A percentile compares a stretch with the other conserved stretches of the same genome.
phyloP scores from a whole-genome alignment of 768 basidiomycete species.

The Punctularia strigosozonata region DNA sequence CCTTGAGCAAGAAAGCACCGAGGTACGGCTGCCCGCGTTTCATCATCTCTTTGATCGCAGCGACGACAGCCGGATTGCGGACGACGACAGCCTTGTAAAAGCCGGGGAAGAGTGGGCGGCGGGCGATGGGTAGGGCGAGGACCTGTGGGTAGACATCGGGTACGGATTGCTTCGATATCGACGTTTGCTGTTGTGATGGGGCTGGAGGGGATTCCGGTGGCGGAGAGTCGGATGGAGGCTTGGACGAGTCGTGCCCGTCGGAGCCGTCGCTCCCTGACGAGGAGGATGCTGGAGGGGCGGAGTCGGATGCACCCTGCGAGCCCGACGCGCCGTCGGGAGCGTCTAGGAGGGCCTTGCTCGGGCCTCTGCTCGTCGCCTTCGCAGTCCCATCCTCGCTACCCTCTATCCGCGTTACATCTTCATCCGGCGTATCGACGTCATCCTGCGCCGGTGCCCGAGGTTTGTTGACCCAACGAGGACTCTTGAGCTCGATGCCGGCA shows the following conservation, averaged over 20 bases:
- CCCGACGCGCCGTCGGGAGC: too few species aligned
- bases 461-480: too few species aligned
- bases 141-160: conserved; percentile 91
- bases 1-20: conserved; percentile 93
- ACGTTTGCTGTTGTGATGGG: conserved; percentile 25
- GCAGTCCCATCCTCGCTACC: too few species aligned
- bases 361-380: too few species aligned
- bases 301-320: too few species aligned
- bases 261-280: conserved; percentile 22
- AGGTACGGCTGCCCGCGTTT: conserved; percentile 94
- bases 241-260: conserved; percentile 20
- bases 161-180: conserved; percentile 77
- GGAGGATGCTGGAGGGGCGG: conserved; percentile 30
- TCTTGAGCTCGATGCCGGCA: too few species aligned
- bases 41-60: conserved; percentile 94
- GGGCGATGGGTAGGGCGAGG: conserved; percentile 88
- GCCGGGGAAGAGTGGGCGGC: conserved; percentile 91
- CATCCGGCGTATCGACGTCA: too few species aligned
- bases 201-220: conserved; percentile 26
- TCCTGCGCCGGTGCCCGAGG: too few species aligned
- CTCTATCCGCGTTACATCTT: too few species aligned
- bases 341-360: too few species aligned
- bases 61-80: conserved; percentile 80
- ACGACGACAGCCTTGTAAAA: conserved; percentile 98
- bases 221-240: conserved; percentile 27